These are phyloP conservation scores for Microglena sp. DNA, from an alignment of 139 green algal genomes.

Conservation along the genomic window DNA sequence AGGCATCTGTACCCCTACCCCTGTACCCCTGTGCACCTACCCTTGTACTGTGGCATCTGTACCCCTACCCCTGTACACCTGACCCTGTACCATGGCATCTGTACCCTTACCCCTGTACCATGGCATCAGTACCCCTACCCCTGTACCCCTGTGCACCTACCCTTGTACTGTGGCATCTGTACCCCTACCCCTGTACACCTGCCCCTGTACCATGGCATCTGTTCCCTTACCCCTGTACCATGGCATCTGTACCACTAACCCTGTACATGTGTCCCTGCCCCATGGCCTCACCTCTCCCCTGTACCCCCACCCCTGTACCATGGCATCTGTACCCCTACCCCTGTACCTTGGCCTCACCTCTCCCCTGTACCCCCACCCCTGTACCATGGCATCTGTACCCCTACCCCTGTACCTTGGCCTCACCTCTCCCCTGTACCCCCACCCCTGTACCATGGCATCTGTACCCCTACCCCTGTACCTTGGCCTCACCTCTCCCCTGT, in stretches of 20 bases:
- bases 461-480: neutral
- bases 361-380: neutral
- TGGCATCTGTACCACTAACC: no score
- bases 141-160: neutral
- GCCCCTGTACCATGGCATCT: no score
- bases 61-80: no score
- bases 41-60: no score
- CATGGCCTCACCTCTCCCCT: no score
- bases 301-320: no score
- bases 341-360: neutral
- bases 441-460: neutral
- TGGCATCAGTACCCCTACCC: neutral
- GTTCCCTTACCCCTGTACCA: no score
- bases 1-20: no score
- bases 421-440: slow-evolving; percentile 75
- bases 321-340: no score
- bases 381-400: neutral
- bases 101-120: neutral
- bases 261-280: no score
- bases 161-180: neutral
- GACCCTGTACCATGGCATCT: neutral
- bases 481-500: slow-evolving; percentile 50
- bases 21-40: no score
- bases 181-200: no score
- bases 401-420: neutral